Percentiles rank a stretch among this genome's conserved stretches.
Conservation (phyloP, 129 eudicot species). For the Chrysanthemum makinoi region DNA sequence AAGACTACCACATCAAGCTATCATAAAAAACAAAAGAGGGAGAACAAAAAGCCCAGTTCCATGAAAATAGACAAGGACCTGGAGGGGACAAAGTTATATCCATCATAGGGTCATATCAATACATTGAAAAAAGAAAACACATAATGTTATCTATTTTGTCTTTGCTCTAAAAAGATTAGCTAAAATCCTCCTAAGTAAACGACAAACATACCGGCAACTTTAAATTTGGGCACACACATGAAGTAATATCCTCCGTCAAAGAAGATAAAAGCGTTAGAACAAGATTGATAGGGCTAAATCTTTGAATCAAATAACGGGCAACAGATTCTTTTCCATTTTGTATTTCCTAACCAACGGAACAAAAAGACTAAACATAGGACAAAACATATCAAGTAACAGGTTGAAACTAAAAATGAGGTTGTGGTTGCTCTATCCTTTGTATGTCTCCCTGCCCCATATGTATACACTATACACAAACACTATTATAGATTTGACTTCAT, state of each 20-base stretch:
- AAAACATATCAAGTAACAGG: constrained; percentile 12
- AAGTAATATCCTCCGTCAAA: constrained; percentile 38
- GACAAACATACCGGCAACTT: constrained; percentile 32
- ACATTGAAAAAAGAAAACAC: not conserved
- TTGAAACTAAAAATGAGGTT: constrained; percentile 1
- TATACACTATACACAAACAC: too few species aligned
- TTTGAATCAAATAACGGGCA: constrained; percentile 12
- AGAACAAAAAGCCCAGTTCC: too few species aligned
- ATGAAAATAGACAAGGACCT: not conserved
- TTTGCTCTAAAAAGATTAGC: constrained; percentile 11
- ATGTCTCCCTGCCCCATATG: not conserved
- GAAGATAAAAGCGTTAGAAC: constrained; percentile 24
- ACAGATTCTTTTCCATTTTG: constrained; percentile 6
- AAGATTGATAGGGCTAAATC: constrained; percentile 29
- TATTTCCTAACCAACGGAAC: constrained; percentile 14
- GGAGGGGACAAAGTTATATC: not conserved
- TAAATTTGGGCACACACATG: constrained; percentile 39
- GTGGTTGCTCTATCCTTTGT: not conserved
- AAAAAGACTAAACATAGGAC: constrained; percentile 8
- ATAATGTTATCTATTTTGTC: constrained; percentile 32
- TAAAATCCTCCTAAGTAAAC: constrained; percentile 24
- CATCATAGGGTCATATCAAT: constrained; percentile 18
- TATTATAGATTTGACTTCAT: too few species aligned
- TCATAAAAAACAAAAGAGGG: too few species aligned
- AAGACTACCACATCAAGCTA: too few species aligned